These are phyloP conservation scores for Alternaria triticimaculans DNA, from an alignment of 2,329 filamentous ascomycete genomes.

Conservation along the genomic window DNA sequence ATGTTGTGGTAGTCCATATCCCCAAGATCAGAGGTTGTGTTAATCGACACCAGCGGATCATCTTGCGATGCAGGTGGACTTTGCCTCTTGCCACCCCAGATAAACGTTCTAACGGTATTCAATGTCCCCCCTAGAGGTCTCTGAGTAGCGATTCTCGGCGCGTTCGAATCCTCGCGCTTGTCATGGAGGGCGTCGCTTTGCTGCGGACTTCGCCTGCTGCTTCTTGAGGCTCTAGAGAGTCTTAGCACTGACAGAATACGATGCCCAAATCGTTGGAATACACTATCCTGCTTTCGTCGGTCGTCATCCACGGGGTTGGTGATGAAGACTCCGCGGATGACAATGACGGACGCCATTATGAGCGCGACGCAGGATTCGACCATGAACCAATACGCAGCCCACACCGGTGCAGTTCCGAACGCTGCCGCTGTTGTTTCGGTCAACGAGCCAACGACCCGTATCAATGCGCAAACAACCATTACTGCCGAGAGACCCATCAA, in stretches of 20 bases:
- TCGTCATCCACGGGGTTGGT: background rate
- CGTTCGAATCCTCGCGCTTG: background rate
- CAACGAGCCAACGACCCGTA: slow-evolving; percentile 6
- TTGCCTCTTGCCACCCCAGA: slow-evolving; percentile 1
- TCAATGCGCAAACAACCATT: slow-evolving; percentile 8
- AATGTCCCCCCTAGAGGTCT: slow-evolving; percentile 3
- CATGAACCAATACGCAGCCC: slow-evolving; percentile 7
- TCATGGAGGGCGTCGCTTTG: background rate
- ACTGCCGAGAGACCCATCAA: slow-evolving; percentile 5
- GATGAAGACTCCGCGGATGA: slow-evolving; percentile 7
- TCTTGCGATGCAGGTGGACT: background rate
- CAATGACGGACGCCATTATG: slow-evolving; percentile 7
- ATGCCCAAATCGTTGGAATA: slow-evolving; percentile 1
- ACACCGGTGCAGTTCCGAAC: slow-evolving; percentile 7
- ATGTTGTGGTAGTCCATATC: background rate
- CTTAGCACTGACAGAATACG: slow-evolving; percentile 3
- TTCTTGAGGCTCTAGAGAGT: slow-evolving; percentile 2
- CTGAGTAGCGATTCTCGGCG: slow-evolving; percentile 7
- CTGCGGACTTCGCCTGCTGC: background rate
- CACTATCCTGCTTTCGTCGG: background rate
- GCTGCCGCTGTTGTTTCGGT: background rate
- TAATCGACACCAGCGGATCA: background rate
- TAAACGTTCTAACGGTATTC: slow-evolving; percentile 1
- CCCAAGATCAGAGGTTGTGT: background rate
- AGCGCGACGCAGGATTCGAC: slow-evolving; percentile 6